Percentiles rank a stretch among this genome's conserved stretches.
Conservation (phyloP, 2,329 filamentous ascomycete species). For the Fusarium phyllophilum region DNA sequence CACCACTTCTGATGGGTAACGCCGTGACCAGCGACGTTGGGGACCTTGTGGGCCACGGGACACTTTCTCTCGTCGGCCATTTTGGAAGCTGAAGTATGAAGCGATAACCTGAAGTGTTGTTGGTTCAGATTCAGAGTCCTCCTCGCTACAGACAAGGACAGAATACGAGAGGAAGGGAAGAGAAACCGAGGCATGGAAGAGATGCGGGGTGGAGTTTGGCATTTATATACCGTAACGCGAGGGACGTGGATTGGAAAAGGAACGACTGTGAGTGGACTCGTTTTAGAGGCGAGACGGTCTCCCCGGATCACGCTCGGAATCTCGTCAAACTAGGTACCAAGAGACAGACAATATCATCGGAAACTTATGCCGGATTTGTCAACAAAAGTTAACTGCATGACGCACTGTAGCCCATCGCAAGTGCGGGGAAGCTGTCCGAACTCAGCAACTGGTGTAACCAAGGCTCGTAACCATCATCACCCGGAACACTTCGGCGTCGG, state of each 20-base stretch:
- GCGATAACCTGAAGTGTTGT: not conserved
- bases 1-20: conserved; percentile 29
- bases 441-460: conserved; percentile 8
- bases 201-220: conserved; percentile 34
- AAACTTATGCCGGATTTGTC: conserved; percentile 31
- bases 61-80: conserved; percentile 33
- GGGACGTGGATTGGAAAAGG: conserved; percentile 29
- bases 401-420: conserved; percentile 26
- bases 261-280: conserved; percentile 12
- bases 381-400: conserved; percentile 12
- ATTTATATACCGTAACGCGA: conserved; percentile 20
- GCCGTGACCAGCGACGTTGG: conserved; percentile 30
- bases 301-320: conserved; percentile 27
- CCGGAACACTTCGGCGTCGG: conserved; percentile 7
- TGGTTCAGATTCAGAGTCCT: conserved; percentile 15
- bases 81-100: conserved; percentile 5
- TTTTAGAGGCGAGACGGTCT: conserved; percentile 5
- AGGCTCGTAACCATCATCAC: not conserved
- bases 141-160: conserved; percentile 21
- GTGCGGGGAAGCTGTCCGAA: conserved; percentile 35
- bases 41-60: conserved; percentile 24
- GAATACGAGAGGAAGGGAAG: conserved; percentile 13
- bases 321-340: conserved; percentile 12
- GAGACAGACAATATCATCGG: conserved; percentile 7
- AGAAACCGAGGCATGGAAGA: conserved; percentile 25